phyloP scores from a whole-genome alignment of 1,139 yeast species.

The Candida sp. region DNA sequence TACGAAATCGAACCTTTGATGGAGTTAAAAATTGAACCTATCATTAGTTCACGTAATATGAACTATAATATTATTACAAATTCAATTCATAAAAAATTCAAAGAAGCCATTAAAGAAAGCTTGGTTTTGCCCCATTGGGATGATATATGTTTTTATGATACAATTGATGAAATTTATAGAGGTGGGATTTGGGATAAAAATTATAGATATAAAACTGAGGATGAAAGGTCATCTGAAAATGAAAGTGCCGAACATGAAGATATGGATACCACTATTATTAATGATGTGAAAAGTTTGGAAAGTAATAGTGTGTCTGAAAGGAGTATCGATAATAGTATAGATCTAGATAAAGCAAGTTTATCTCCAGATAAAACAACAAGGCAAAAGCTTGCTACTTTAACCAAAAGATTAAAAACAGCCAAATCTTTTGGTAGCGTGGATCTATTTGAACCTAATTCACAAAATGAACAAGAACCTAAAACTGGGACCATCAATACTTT shows the following conservation, averaged over 20 bases:
- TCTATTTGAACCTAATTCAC: neutral
- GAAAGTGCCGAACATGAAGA: slow-evolving; percentile 2
- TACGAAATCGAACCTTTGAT: slow-evolving; percentile 78
- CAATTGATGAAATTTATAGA: slow-evolving; percentile 66
- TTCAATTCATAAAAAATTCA: slow-evolving; percentile 72
- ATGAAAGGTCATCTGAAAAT: slow-evolving; percentile 4
- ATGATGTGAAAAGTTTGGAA: slow-evolving; percentile 4
- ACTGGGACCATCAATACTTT: slow-evolving; percentile 32
- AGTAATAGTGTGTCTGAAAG: slow-evolving; percentile 1
- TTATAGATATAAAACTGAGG: slow-evolving; percentile 7
- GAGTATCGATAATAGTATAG: neutral
- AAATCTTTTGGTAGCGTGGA: slow-evolving; percentile 1
- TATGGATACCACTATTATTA: slow-evolving; percentile 3
- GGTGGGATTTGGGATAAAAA: slow-evolving; percentile 89
- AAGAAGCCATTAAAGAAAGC: slow-evolving; percentile 76
- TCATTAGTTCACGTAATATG: slow-evolving; percentile 79
- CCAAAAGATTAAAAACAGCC: neutral
- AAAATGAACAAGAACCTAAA: slow-evolving; percentile 5
- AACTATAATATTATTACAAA: slow-evolving; percentile 77
- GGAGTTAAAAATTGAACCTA: slow-evolving; percentile 78
- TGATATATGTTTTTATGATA: slow-evolving; percentile 70
- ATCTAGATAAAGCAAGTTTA: neutral
- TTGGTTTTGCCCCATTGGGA: slow-evolving; percentile 88
- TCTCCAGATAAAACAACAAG: neutral
- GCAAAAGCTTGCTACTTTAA: neutral